Percentiles rank a stretch among this genome's conserved stretches.
These are phyloP conservation scores for Escovopsis sp. DNA, from an alignment of 2,329 filamentous ascomycete species.

Conservation along the genomic window DNA sequence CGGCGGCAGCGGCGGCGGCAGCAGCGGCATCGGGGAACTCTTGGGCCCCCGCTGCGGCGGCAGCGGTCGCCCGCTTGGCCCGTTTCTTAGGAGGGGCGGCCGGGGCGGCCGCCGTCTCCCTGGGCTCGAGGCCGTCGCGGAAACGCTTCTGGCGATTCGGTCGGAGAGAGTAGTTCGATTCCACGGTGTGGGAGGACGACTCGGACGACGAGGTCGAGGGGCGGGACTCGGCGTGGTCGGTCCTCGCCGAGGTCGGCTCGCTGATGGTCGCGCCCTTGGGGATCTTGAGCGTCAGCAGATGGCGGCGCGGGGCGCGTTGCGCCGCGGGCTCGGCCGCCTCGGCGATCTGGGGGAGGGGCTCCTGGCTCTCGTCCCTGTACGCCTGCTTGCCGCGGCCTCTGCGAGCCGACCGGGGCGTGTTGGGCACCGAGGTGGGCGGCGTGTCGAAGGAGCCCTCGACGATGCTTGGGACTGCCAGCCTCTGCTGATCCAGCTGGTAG, in stretches of 20 bases:
- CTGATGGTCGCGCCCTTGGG: constrained; percentile 26
- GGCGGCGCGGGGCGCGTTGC: constrained; percentile 18
- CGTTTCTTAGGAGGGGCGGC: constrained; percentile 21
- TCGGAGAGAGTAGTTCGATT: constrained; percentile 38
- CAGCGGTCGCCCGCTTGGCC: constrained; percentile 13
- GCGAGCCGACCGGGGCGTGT: constrained; percentile 11
- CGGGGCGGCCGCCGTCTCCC: constrained; percentile 20
- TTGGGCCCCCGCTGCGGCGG: too few relatives aligned
- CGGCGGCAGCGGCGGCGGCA: background rate
- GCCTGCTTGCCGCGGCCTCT: constrained; percentile 13
- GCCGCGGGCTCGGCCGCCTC: constrained; percentile 9
- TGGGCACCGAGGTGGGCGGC: constrained; percentile 5
- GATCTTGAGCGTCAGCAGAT: constrained; percentile 24
- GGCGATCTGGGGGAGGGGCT: constrained; percentile 13
- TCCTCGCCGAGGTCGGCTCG: constrained; percentile 15
- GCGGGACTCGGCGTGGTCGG: constrained; percentile 30
- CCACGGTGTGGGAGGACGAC: constrained; percentile 31
- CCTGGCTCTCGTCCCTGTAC: constrained; percentile 15
- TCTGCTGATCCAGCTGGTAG: constrained; percentile 3
- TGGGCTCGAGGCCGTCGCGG: constrained; percentile 31
- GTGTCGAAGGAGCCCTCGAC: constrained; percentile 13
- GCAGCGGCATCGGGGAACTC: background rate
- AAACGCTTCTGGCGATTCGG: constrained; percentile 41
- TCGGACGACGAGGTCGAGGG: constrained; percentile 40
- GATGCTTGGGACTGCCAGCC: constrained; percentile 10